Percentiles rank a stretch among this genome's conserved stretches.
Evolutionary conservation across 2,329 filamentous ascomycete genomes (phyloP).

Genomic region (Verruconis gallopava): DNA sequence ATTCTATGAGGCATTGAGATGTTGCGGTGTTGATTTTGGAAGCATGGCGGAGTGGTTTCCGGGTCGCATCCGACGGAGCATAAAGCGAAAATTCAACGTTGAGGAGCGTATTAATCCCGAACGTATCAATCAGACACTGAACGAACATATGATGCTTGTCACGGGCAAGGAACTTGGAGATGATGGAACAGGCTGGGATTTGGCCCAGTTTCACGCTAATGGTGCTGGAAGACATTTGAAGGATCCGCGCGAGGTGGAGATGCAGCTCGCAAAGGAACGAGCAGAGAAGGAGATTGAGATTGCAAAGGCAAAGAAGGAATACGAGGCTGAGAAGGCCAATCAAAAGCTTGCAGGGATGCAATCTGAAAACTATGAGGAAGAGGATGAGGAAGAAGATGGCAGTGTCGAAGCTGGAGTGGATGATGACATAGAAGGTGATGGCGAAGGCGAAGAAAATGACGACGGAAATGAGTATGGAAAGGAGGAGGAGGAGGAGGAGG

Average conservation of each 20-base stretch:
- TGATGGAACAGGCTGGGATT: conserved; percentile 27
- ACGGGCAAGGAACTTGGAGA: conserved; percentile 23
- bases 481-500: conserved; percentile 5
- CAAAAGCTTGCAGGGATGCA: conserved; percentile 3
- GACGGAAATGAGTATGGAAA: not conserved
- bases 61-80: conserved; percentile 54
- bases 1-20: conserved; percentile 62
- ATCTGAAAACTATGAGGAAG: conserved; percentile 16
- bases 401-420: conserved; percentile 3
- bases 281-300: conserved; percentile 17
- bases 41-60: conserved; percentile 69
- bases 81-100: conserved; percentile 73
- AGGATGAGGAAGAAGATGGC: conserved; percentile 17
- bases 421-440: conserved; percentile 13
- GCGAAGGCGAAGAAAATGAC: conserved; percentile 12
- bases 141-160: conserved; percentile 13
- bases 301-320: conserved; percentile 10
- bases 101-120: conserved; percentile 57
- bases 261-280: conserved; percentile 25
- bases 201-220: conserved; percentile 26
- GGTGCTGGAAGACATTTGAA: conserved; percentile 25
- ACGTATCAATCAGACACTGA: conserved; percentile 51
- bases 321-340: conserved; percentile 11
- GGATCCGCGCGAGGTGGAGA: conserved; percentile 23
- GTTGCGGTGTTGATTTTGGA: conserved; percentile 74